phyloP scores from a whole-genome alignment of 345 rosid genomes.

The Acer negundo region DNA sequence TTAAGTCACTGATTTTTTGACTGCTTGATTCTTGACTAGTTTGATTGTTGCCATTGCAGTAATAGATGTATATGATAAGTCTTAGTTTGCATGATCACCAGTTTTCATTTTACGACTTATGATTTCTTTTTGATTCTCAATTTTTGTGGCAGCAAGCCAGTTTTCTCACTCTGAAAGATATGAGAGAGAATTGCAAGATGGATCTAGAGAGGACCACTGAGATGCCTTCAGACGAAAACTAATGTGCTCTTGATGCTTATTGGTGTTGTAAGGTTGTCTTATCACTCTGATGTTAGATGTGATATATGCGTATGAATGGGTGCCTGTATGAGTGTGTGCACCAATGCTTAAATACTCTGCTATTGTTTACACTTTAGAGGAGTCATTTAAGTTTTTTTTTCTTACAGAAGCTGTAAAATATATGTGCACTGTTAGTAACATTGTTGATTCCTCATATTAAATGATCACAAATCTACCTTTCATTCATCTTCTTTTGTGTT shows the following conservation, averaged over 20 bases:
- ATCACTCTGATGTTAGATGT: conserved; percentile 5
- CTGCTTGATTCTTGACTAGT: background rate
- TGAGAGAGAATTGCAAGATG: conserved; percentile 74
- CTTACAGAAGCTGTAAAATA: conserved; percentile 13
- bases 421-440: conserved; percentile 14
- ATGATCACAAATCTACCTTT: background rate
- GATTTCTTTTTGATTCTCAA: conserved; percentile 13
- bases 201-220: conserved; percentile 58
- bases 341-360: conserved; percentile 7
- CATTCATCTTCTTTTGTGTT: background rate
- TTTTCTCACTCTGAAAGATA: conserved; percentile 50
- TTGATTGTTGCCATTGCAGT: conserved; percentile 4
- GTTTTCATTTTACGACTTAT: background rate
- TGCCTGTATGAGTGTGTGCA: conserved; percentile 8
- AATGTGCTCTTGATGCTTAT: conserved; percentile 25
- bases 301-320: conserved; percentile 9
- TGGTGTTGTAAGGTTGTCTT: conserved; percentile 25
- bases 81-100: background rate
- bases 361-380: conserved; percentile 17
- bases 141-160: conserved; percentile 55
- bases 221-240: conserved; percentile 43
- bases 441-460: background rate
- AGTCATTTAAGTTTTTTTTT: conserved; percentile 11
- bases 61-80: background rate
- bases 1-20: conserved; percentile 11